phyloP scores from a whole-genome alignment of 225 moss, liverwort and hornwort genomes.

The Sphagnum contortum region DNA sequence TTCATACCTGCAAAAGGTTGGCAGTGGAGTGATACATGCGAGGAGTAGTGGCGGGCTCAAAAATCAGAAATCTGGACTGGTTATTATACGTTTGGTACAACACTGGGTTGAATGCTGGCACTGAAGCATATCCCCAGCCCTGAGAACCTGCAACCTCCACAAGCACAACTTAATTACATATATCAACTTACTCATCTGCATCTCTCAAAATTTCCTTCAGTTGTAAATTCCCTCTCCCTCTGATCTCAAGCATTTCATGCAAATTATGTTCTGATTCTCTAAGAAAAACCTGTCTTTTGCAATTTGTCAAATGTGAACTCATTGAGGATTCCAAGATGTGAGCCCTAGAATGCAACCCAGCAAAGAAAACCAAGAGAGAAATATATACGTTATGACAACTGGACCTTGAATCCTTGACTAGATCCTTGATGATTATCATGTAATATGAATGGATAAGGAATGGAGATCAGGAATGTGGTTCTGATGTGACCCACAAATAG shows the following conservation, averaged over 20 bases:
- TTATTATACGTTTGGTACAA: constrained; percentile 19
- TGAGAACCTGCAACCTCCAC: constrained; percentile 20
- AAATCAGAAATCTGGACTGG: constrained; percentile 16
- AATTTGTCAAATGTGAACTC: no score
- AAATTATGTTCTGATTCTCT: background rate
- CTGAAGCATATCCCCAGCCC: constrained; percentile 48
- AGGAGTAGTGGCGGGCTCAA: constrained; percentile 23
- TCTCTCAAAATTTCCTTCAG: no score
- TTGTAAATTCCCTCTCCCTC: no score
- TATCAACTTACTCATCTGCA: no score
- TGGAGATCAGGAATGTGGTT: background rate
- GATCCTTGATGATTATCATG: background rate
- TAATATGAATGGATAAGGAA: background rate
- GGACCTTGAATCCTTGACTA: background rate
- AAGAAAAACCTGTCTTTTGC: no score
- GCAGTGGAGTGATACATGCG: constrained; percentile 55
- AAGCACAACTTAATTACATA: background rate
- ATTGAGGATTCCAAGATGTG: no score
- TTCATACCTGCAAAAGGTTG: constrained; percentile 31
- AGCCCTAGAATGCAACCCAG: no score
- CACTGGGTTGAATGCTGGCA: constrained; percentile 33
- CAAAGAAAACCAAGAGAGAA: no score
- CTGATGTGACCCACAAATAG: background rate
- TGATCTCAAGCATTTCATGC: background rate
- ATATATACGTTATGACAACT: no score